Evolutionary conservation across 2,329 filamentous ascomycete genomes (phyloP).

Genomic region (Aaosphaeria pasadenensis): DNA sequence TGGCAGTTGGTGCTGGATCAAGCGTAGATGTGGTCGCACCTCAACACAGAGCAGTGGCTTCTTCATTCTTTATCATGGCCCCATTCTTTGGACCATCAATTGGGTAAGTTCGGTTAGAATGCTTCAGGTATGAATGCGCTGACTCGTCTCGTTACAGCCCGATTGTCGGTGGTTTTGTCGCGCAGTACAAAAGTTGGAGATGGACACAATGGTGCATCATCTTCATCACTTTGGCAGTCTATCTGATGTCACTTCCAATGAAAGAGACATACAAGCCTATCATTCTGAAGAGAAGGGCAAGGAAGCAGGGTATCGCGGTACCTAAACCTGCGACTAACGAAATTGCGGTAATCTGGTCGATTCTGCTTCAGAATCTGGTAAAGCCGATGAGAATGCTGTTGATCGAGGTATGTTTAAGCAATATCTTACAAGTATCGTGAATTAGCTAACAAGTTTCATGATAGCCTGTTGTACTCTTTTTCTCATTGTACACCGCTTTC

Average conservation of each 20-base stretch:
- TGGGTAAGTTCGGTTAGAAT: conserved; percentile 19
- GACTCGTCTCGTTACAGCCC: conserved; percentile 17
- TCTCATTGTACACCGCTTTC: conserved; percentile 35
- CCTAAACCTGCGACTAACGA: conserved; percentile 6
- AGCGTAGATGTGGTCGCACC: conserved; percentile 39
- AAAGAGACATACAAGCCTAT: conserved; percentile 56
- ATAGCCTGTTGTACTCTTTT: conserved; percentile 32
- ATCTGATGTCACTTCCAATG: conserved; percentile 41
- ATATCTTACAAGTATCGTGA: background rate
- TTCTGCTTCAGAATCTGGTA: conserved; percentile 43
- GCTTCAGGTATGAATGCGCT: background rate
- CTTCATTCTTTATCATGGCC: conserved; percentile 37
- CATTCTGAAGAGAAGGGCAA: conserved; percentile 41
- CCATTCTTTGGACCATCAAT: conserved; percentile 41
- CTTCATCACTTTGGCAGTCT: conserved; percentile 38
- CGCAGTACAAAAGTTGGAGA: conserved; percentile 46
- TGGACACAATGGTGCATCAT: conserved; percentile 46
- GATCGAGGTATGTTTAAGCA: conserved; percentile 20
- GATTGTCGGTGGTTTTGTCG: conserved; percentile 44
- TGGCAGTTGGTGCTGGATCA: conserved; percentile 44
- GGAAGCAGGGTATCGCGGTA: conserved; percentile 24
- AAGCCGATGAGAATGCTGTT: conserved; percentile 50
- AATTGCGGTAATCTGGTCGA: conserved; percentile 12
- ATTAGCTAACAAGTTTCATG: background rate
- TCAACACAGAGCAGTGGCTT: conserved; percentile 29